phyloP scores from a whole-genome alignment of 768 basidiomycete species.

The Xanthoconium stramineum region DNA sequence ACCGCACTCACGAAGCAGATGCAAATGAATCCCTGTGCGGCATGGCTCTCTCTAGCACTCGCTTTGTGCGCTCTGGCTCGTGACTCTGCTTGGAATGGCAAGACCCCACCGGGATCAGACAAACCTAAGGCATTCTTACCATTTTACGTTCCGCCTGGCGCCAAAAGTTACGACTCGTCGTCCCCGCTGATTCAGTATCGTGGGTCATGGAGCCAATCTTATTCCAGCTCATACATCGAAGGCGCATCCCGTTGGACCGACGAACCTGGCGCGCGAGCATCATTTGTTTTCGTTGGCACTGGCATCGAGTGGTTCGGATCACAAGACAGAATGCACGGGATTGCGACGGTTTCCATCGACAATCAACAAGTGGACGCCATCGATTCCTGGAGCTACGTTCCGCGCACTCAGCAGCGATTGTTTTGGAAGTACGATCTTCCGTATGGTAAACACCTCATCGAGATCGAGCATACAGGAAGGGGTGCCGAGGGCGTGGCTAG shows the following conservation, averaged over 20 bases:
- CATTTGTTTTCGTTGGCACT: slow-evolving; percentile 66
- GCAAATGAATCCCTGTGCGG: slow-evolving; percentile 5
- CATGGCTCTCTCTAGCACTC: slow-evolving; percentile 9
- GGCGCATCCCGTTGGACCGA: slow-evolving; percentile 51
- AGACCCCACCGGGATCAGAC: slow-evolving; percentile 46
- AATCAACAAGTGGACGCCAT: slow-evolving; percentile 44
- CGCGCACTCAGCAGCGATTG: slow-evolving; percentile 56
- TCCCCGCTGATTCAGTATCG: slow-evolving; percentile 65
- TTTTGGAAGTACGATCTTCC: slow-evolving; percentile 58
- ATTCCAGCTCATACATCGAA: slow-evolving; percentile 48
- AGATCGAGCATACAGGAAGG: slow-evolving; percentile 54
- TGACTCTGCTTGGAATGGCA: slow-evolving; percentile 70
- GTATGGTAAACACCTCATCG: slow-evolving; percentile 55
- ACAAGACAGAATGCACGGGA: slow-evolving; percentile 51
- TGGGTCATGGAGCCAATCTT: slow-evolving; percentile 56
- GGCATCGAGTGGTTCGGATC: slow-evolving; percentile 79
- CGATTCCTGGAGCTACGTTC: slow-evolving; percentile 39
- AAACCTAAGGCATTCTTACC: slow-evolving; percentile 51
- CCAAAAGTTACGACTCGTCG: slow-evolving; percentile 66
- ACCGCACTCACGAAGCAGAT: neutral
- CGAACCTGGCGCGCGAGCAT: slow-evolving; percentile 45
- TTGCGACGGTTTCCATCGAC: slow-evolving; percentile 57
- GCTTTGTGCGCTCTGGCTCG: slow-evolving; percentile 6
- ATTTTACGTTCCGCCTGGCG: slow-evolving; percentile 71
- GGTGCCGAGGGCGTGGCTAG: slow-evolving; percentile 34